These are phyloP conservation scores for Rutstroemia sp. DNA, from an alignment of 2,329 filamentous ascomycete species.

Conservation along the genomic window DNA sequence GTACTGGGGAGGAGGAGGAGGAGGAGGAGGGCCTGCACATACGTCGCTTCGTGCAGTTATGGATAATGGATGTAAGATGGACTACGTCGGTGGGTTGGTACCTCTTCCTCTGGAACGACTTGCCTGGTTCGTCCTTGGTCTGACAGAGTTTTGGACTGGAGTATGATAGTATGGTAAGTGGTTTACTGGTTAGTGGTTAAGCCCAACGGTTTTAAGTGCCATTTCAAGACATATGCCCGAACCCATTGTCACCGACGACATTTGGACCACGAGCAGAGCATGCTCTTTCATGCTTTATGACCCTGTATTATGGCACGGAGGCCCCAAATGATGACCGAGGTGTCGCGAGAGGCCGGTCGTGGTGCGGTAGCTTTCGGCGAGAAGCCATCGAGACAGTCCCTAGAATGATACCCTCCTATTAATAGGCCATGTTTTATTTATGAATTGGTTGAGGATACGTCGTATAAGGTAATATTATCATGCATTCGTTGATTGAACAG, in stretches of 20 bases:
- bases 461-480: slow-evolving; percentile 1
- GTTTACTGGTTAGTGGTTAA: background rate
- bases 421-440: slow-evolving; percentile 1
- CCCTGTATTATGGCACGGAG: slow-evolving; percentile 1
- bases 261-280: slow-evolving; percentile 7
- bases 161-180: too few relatives aligned
- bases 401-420: background rate
- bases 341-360: background rate
- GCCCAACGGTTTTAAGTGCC: slow-evolving; percentile 8
- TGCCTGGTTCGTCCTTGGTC: background rate
- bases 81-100: too few relatives aligned
- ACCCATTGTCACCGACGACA: slow-evolving; percentile 1
- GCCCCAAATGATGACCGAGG: background rate
- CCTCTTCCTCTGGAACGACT: background rate
- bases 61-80: too few relatives aligned
- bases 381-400: background rate
- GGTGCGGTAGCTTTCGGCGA: slow-evolving; percentile 4
- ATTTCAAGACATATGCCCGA: slow-evolving; percentile 7
- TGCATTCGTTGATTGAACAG: slow-evolving; percentile 6
- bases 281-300: slow-evolving; percentile 8
- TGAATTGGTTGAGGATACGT: background rate
- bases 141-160: background rate
- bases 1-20: too few relatives aligned
- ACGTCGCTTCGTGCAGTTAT: too few relatives aligned
- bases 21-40: too few relatives aligned